Evolutionary conservation across 2,329 filamentous ascomycete genomes (phyloP), one percentile per base, ranked within the genome.

Genomic region (Cercospora beticola): DNA sequence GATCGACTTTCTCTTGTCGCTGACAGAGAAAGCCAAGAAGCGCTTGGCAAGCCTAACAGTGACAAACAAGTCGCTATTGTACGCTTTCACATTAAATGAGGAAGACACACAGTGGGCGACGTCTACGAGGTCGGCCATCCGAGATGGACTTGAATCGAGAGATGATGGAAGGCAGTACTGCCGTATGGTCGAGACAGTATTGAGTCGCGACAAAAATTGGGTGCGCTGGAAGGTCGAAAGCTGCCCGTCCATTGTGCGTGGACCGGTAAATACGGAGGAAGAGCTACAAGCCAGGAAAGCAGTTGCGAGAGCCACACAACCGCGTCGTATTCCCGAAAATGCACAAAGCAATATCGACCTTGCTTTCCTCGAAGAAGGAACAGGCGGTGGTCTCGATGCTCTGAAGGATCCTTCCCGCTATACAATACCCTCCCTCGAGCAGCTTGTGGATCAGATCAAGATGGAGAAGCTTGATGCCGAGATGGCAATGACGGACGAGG

Each of bases 151-250:
- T 12, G 52, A 69, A 43, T 68, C 64, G n/a, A 68, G 67, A 4
- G 65, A 85, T 52, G 94, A 97, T 76, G 95, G 95, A 31, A 92
- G 92, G 71, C 97, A 97, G 80, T 99, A 98, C 80, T 91, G 93
- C 81, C 90, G 95, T 46, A 97, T 98, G 88, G 93, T 99, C 33
- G 94, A 98, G 79, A 98, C 94, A 12, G 94, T 99, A 33, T 87
- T 99, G 31, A 92, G 93, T 26, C 87, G 95, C 71, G 95, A 99
- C 80, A 98, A 97, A 83, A 97, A 98, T 78, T 99, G 96, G 96
- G 93, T 96, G 56, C 90, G 93, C 71, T 99, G 95, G 95, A 99
- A 99, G 82, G 90, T 94, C 69, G 93, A 97, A 78, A 92, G 90
- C 73, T 99, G 95, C 78, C 92, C 93, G 26, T 87, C 90, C 5